These are phyloP conservation scores for Aspergillus asperescens DNA, from an alignment of 495 filamentous ascomycete genomes.

Conservation along the genomic window DNA sequence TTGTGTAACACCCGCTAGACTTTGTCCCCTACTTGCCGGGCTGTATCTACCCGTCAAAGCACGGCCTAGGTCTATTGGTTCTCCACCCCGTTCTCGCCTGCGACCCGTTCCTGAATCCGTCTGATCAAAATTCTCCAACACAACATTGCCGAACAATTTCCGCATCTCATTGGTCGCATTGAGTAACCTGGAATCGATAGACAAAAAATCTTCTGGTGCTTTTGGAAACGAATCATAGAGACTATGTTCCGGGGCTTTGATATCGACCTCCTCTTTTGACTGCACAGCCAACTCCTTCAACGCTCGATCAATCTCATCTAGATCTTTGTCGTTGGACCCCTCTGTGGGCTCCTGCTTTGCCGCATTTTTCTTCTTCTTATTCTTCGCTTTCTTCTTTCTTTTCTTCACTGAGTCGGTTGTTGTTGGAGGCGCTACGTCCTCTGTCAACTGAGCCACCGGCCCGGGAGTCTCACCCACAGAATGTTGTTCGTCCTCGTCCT, in stretches of 20 bases:
- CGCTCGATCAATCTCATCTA: constrained; percentile 82
- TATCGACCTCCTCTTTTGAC: constrained; percentile 19
- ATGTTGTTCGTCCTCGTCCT: constrained; percentile 42
- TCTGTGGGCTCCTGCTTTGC: constrained; percentile 9
- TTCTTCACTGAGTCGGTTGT: constrained; percentile 25
- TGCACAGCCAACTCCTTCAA: constrained; percentile 56
- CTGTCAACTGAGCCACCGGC: constrained; percentile 20
- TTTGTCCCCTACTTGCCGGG: constrained; percentile 52
- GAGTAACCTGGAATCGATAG: constrained; percentile 71
- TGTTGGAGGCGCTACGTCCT: constrained; percentile 24
- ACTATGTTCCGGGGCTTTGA: constrained; percentile 23
- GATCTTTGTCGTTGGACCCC: constrained; percentile 30
- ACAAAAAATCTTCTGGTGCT: constrained; percentile 53
- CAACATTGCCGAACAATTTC: constrained; percentile 78
- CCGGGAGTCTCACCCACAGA: constrained; percentile 31
- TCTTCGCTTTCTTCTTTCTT: constrained; percentile 49
- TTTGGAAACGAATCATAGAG: constrained; percentile 43
- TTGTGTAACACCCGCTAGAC: constrained; percentile 62
- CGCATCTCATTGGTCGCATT: constrained; percentile 93
- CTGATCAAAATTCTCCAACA: constrained; percentile 58
- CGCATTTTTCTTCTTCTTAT: constrained; percentile 40
- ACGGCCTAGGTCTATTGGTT: constrained; percentile 62
- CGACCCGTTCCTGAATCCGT: constrained; percentile 49
- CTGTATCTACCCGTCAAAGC: constrained; percentile 59
- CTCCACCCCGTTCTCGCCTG: constrained; percentile 47